These are phyloP conservation scores for Fusarium coffeatum DNA, from an alignment of 2,329 filamentous ascomycete genomes.

Conservation along the genomic window DNA sequence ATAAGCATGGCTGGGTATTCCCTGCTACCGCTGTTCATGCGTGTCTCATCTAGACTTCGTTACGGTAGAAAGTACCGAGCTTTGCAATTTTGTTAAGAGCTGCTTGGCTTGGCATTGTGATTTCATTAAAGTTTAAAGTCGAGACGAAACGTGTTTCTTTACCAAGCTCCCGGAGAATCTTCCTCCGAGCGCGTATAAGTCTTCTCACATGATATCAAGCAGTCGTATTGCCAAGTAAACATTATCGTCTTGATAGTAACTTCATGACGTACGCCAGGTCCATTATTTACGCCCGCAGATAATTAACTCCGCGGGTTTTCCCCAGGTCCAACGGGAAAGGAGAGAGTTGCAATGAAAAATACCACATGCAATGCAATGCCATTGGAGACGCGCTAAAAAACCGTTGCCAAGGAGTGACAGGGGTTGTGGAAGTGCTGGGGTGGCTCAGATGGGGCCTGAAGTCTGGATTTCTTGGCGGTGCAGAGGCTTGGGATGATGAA, in stretches of 20 bases:
- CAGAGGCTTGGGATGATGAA: background rate
- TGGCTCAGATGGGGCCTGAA: conserved; percentile 9
- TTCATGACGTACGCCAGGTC: conserved; percentile 6
- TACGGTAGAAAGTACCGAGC: background rate
- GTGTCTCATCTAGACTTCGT: background rate
- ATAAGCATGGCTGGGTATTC: conserved; percentile 3
- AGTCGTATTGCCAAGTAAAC: background rate
- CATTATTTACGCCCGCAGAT: background rate
- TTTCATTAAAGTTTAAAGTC: too few relatives aligned
- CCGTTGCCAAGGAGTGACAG: conserved; percentile 23
- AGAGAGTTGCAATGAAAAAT: background rate
- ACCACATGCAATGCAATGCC: background rate
- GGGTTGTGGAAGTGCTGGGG: background rate
- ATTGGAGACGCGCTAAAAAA: background rate
- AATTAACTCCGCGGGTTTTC: background rate
- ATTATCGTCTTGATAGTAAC: background rate
- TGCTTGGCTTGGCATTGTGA: too few relatives aligned
- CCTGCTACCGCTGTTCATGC: background rate
- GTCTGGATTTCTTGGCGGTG: conserved; percentile 27
- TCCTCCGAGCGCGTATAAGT: too few relatives aligned
- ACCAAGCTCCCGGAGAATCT: background rate
- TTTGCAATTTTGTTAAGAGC: too few relatives aligned
- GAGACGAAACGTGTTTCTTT: background rate
- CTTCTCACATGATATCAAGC: background rate
- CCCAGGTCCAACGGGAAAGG: background rate